These are phyloP conservation scores for Nothophaeocryptopus gaeumannii DNA, from an alignment of 2,329 filamentous ascomycete genomes.

Conservation along the genomic window DNA sequence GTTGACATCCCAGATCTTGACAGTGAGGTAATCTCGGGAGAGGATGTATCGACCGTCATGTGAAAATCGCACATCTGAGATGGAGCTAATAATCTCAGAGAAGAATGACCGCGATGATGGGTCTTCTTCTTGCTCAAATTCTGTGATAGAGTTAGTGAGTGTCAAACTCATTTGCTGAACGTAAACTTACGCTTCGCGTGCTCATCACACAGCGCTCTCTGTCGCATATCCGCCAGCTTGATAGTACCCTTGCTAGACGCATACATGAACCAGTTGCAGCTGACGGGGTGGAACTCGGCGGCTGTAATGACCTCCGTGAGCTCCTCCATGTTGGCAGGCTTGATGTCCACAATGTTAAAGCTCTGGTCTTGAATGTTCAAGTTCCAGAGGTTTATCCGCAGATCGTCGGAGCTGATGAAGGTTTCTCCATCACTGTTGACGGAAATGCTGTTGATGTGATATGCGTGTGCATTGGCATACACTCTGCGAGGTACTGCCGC, in stretches of 20 bases:
- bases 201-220: slow-evolving; percentile 92
- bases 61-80: slow-evolving; percentile 97
- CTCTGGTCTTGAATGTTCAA: slow-evolving; percentile 98
- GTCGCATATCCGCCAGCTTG: slow-evolving; percentile 97
- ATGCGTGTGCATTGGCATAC: slow-evolving; percentile 97
- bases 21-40: slow-evolving; percentile 94
- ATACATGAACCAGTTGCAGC: slow-evolving; percentile 99
- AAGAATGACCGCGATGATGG: slow-evolving; percentile 97
- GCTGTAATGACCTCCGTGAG: slow-evolving; percentile 98
- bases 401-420: slow-evolving; percentile 97
- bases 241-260: slow-evolving; percentile 98
- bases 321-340: slow-evolving; percentile 99
- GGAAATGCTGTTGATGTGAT: slow-evolving; percentile 99
- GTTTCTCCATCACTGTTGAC: slow-evolving; percentile 99
- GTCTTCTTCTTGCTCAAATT: slow-evolving; percentile 98
- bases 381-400: slow-evolving; percentile 98
- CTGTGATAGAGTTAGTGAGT: slow-evolving; percentile 48
- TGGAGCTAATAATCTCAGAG: slow-evolving; percentile 98
- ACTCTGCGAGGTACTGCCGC: slow-evolving; percentile 93
- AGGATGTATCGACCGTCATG: slow-evolving; percentile 95
- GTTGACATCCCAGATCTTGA: slow-evolving; percentile 99
- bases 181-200: slow-evolving; percentile 82
- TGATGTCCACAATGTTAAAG: slow-evolving; percentile 99
- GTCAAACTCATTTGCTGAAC: too few relatives aligned
- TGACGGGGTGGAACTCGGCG: slow-evolving; percentile 92